phyloP scores from a whole-genome alignment of 1,284 basidiomycete species.

The Marasmius oreades region DNA sequence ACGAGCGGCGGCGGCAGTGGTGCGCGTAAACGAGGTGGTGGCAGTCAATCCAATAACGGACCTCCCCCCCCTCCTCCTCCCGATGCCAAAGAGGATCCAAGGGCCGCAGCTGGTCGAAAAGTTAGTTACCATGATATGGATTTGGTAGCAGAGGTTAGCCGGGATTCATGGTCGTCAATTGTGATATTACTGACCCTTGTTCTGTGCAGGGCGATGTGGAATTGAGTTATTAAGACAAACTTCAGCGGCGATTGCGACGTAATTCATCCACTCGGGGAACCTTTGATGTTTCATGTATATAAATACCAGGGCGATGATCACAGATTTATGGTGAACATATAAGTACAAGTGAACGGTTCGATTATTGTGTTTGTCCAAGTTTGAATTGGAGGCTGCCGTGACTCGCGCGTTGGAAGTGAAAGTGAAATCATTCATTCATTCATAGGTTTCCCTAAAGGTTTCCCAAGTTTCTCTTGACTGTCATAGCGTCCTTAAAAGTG shows the following conservation, averaged over 20 bases:
- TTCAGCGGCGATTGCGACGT: not conserved
- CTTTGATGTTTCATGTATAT: not conserved
- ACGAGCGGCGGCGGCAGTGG: conserved; percentile 34
- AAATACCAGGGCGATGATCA: not conserved
- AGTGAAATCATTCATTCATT: not conserved
- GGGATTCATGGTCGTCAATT: conserved; percentile 9
- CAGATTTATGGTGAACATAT: not conserved
- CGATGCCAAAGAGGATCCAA: conserved; percentile 83
- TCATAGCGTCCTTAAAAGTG: not conserved
- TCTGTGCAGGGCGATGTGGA: conserved; percentile 65
- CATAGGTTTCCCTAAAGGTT: not conserved
- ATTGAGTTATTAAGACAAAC: conserved; percentile 57
- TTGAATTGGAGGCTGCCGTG: not conserved
- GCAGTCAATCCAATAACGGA: conserved; percentile 33
- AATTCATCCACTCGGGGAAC: not conserved
- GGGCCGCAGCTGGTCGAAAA: conserved; percentile 76
- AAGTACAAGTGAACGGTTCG: not conserved
- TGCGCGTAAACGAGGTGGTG: conserved; percentile 20
- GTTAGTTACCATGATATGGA: conserved; percentile 89
- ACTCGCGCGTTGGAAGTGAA: not conserved
- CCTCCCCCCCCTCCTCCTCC: conserved; percentile 74
- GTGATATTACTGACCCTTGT: not conserved
- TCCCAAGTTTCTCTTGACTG: not conserved
- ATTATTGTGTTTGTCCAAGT: conserved; percentile 1
- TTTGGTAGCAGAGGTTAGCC: conserved; percentile 67